These are phyloP conservation scores for Ilex asprella DNA, from an alignment of 257 asterid species.

Conservation along the genomic window DNA sequence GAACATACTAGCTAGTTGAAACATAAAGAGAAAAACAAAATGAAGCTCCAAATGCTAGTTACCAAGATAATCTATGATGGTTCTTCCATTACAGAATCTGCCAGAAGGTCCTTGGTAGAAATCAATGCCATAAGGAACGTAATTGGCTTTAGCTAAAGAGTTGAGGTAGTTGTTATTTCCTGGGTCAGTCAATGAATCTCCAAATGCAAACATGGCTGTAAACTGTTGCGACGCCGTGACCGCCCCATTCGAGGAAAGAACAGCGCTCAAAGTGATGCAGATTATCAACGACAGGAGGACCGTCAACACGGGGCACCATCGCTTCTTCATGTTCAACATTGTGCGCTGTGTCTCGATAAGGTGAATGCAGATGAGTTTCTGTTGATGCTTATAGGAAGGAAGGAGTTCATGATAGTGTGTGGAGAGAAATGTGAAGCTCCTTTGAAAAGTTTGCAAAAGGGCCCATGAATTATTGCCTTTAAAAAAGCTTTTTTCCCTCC, in stretches of 20 bases:
- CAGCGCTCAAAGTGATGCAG: not conserved
- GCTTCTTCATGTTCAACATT: too few species aligned
- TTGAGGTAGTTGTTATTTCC: conserved; percentile 64
- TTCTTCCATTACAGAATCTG: conserved; percentile 67
- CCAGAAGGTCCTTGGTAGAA: conserved; percentile 57
- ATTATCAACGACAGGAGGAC: not conserved
- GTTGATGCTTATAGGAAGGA: too few species aligned
- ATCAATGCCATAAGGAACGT: conserved; percentile 66
- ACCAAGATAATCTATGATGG: conserved; percentile 53
- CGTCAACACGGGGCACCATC: not conserved
- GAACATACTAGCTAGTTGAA: too few species aligned
- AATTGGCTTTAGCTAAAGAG: conserved; percentile 69
- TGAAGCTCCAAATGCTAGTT: not conserved
- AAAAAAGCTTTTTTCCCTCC: too few species aligned
- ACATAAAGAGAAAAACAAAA: too few species aligned
- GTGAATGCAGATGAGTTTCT: too few species aligned
- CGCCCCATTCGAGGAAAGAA: not conserved
- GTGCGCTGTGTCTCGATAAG: too few species aligned
- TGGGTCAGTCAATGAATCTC: conserved; percentile 64
- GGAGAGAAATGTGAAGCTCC: too few species aligned
- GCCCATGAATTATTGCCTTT: too few species aligned
- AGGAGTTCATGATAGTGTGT: too few species aligned
- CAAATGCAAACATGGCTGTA: conserved; percentile 56
- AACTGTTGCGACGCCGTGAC: conserved; percentile 14
- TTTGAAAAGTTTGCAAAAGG: too few species aligned